These are phyloP conservation scores for Emergomyces pasteurianus DNA, from an alignment of 2,329 filamentous ascomycete species.

Conservation along the genomic window DNA sequence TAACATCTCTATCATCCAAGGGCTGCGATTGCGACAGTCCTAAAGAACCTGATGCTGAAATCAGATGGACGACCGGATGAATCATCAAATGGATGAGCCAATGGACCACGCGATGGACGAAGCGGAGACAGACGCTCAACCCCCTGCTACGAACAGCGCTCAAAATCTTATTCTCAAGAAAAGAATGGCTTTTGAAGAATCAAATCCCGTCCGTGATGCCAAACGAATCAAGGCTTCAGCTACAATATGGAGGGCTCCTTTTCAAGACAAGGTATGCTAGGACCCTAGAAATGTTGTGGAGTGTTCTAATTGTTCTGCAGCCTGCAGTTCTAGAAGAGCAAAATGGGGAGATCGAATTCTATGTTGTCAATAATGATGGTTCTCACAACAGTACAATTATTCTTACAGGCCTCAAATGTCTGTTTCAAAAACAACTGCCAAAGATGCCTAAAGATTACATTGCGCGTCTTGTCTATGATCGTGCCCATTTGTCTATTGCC, in stretches of 20 bases:
- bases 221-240: slow-evolving; percentile 12
- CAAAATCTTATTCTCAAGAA: too few relatives aligned
- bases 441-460: slow-evolving; percentile 96
- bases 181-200: too few relatives aligned
- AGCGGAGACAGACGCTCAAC: too few relatives aligned
- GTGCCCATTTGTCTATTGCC: slow-evolving; percentile 76
- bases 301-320: slow-evolving; percentile 27
- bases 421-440: slow-evolving; percentile 83
- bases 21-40: too few relatives aligned
- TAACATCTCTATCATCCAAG: too few relatives aligned
- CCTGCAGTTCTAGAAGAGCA: slow-evolving; percentile 76
- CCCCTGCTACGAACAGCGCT: too few relatives aligned
- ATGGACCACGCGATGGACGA: too few relatives aligned
- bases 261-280: slow-evolving; percentile 57
- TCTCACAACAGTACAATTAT: slow-evolving; percentile 68
- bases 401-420: slow-evolving; percentile 74
- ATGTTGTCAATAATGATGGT: slow-evolving; percentile 81
- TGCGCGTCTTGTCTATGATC: slow-evolving; percentile 77
- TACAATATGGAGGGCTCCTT: slow-evolving; percentile 48
- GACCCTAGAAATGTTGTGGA: not conserved
- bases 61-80: too few relatives aligned
- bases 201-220: slow-evolving; percentile 8
- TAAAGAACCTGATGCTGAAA: too few relatives aligned
- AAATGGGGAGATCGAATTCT: slow-evolving; percentile 77
- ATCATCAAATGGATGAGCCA: too few relatives aligned